Evolutionary conservation across 495 filamentous ascomycete genomes (phyloP), one percentile per base, ranked within the genome.

Genomic region (Penicillium mononematosum): DNA sequence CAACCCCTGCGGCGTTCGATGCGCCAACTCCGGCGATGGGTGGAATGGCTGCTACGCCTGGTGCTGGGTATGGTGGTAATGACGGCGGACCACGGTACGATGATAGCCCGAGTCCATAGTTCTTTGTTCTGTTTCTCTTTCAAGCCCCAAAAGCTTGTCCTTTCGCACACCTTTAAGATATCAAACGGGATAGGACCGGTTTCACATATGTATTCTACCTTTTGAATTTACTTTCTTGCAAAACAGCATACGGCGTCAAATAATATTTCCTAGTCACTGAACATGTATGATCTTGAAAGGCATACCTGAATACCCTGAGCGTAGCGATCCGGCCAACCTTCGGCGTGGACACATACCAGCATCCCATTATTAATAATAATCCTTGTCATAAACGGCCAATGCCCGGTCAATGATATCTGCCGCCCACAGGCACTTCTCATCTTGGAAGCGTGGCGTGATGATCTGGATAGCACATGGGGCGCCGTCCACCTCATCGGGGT

Each of bases 1-100:
- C 81, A 9, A 85, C 84, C 4, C 85, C 83, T 0, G 84, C 84
- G 0, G 83, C 81, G 1, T 83, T 76, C 56, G 83, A 85, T 53
- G 89, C 89, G 3, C 88, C 89, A 3, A 96, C 92, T 4, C 91
- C 91, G 0, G 91, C 85, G 0, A 90, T 88, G 64, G 85, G 82
- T 34, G 77, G 78, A 31, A 75, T 71, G 46, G 83, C 88, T 20
- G 87, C 89, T 67, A 93, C 90, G 0, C 91, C 91, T 3, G 90
- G 88, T 11, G 85, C 86, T 10, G 85, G 82, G 39, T 78, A 81
- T 53, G 74, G 76, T 5, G 82, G 77, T 45, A 83, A 86, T 59
- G 86, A 88, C 59, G 74, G 70, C 27, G 80, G 76, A 12, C 82
- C 82, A 1, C 72, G 79, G 46, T 85, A 85, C 63, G 80, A 82